Evolutionary conservation across 2,329 filamentous ascomycete genomes (phyloP), one percentile per base, ranked within the genome.

Genomic region (Fusarium goolgardi): DNA sequence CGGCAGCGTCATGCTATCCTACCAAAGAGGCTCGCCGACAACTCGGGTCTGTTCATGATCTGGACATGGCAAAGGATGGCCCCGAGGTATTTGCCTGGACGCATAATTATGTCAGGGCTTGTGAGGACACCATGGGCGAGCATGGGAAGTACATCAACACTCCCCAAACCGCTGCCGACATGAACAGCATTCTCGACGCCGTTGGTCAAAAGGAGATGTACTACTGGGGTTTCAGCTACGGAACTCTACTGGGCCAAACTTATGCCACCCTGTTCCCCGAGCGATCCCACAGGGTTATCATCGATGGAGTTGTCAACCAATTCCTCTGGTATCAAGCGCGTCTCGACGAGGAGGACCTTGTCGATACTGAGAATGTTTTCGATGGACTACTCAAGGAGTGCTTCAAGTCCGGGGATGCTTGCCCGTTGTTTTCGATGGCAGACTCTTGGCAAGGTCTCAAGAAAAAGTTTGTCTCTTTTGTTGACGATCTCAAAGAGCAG

Each of bases 161-260:
- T 0, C 82, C 82, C 0, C 82, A 84, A 69, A 82, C 81, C 1
- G 83, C 82, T 12, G 81, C 83, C 32, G 83, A 85, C 60, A 84
- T 85, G 82, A 83, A 84, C 64, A 79, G 74, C 15, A 84, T 85
- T 29, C 73, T 85, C 2, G 80, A 84, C 50, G 81, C 75, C 21
- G 46, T 78, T 39, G 78, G 76, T 4, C 66, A 76, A 27, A 50
- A 77, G 44, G 66, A 73, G 2, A 73, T 80, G 70, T 63, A 74
- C 10, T 82, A 80, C 49, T 82, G 79, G 80, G 81, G 81, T 0
- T 76, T 81, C 53, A 81, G 78, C 53, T 83, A 83, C 57, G 81
- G 81, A 18, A 80, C 76, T 1, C 59, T 79, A 3, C 74, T 83
- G 4, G 82, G 81, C 1, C 75, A 76, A 45, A 81, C 78, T 0